Conservation (phyloP, 345 rosid species). For the Boechera stricta region DNA sequence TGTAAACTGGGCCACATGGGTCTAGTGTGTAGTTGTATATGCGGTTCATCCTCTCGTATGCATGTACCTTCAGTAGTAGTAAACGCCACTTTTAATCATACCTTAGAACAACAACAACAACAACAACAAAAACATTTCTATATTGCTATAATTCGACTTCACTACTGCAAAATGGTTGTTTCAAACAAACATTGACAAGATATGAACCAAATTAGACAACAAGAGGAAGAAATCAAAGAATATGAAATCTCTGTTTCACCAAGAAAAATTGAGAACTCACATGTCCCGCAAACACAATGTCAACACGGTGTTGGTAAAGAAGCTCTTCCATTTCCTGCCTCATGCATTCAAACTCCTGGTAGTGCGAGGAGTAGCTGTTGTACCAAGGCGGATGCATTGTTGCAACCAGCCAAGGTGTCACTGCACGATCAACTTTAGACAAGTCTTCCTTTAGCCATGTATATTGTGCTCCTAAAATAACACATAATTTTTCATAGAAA, state of each 20-base stretch:
- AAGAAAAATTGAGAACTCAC: constrained; percentile 49
- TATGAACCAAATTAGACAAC: background rate
- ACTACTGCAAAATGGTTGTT: background rate
- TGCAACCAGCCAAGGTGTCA: constrained; percentile 87
- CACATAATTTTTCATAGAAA: background rate
- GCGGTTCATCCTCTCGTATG: constrained; percentile 87
- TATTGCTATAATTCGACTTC: constrained; percentile 1
- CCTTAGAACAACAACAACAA: background rate
- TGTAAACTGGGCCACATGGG: constrained; percentile 76
- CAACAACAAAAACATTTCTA: background rate
- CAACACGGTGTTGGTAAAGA: constrained; percentile 67
- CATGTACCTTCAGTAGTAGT: constrained; percentile 68
- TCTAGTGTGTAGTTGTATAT: constrained; percentile 78
- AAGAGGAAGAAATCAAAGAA: background rate
- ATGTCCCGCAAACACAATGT: constrained; percentile 81
- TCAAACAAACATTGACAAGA: background rate
- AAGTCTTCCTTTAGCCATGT: constrained; percentile 78
- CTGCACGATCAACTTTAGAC: constrained; percentile 53
- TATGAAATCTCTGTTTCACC: constrained; percentile 4
- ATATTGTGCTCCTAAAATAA: constrained; percentile 63
- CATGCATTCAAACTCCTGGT: constrained; percentile 96
- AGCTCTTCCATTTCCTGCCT: constrained; percentile 88
- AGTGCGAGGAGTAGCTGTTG: constrained; percentile 79
- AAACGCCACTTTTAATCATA: background rate
- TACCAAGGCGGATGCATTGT: constrained; percentile 94